These are phyloP conservation scores for Saturnispora serradocipensis DNA, from an alignment of 805 yeast genomes.

Conservation along the genomic window DNA sequence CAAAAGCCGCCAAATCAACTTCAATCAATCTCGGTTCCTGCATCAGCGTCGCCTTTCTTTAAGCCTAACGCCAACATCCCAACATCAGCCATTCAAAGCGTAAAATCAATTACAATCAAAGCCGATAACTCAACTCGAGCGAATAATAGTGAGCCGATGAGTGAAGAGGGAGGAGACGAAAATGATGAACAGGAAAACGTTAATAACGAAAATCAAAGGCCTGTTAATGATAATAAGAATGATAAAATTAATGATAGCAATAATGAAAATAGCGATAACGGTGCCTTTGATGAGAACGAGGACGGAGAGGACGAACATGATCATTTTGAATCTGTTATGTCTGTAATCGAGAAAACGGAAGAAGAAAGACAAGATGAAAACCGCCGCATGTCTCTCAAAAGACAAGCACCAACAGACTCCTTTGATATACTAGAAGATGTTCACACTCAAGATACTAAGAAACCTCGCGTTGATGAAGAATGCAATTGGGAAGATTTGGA, in stretches of 20 bases:
- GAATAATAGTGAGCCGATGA: conserved; percentile 2
- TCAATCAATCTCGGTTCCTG: conserved; percentile 33
- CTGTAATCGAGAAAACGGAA: conserved; percentile 19
- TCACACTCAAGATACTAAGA: neutral
- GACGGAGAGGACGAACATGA: conserved; percentile 1
- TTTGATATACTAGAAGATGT: conserved; percentile 29
- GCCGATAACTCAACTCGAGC: conserved; percentile 12
- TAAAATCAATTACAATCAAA: conserved; percentile 16
- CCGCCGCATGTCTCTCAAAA: conserved; percentile 31
- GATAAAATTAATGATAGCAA: neutral
- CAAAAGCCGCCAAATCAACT: conserved; percentile 41
- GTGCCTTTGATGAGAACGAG: neutral
- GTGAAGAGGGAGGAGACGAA: neutral
- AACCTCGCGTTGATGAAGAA: conserved; percentile 15
- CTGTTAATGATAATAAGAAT: neutral
- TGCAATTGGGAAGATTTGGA: conserved; percentile 68
- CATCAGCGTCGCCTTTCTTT: conserved; percentile 23
- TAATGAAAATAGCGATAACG: neutral
- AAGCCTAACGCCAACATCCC: conserved; percentile 17
- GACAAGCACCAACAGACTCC: conserved; percentile 45
- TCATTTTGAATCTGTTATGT: conserved; percentile 4
- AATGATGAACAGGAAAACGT: neutral
- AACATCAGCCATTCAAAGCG: neutral
- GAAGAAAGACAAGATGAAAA: conserved; percentile 23
- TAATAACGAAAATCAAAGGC: conserved; percentile 4